A percentile compares a stretch with the other conserved stretches of the same genome.
Conservation (phyloP, 768 basidiomycete species). For the Amanita thiersii region DNA sequence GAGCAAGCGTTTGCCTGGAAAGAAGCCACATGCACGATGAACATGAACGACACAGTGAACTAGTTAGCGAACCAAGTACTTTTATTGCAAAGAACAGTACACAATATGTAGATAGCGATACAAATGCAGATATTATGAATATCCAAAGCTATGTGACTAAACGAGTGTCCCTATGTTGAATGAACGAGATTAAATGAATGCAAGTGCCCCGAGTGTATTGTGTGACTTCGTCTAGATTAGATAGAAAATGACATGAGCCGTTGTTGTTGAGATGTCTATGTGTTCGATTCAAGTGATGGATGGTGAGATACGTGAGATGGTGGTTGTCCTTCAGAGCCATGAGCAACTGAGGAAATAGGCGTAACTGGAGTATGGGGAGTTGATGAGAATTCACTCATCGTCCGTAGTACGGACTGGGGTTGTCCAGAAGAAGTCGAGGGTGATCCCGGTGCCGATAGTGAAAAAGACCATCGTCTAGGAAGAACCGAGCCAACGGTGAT, state of each 20-base stretch:
- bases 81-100: too few species aligned
- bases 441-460: constrained; percentile 20
- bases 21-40: too few species aligned
- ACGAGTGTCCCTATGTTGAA: too few species aligned
- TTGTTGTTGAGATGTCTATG: neutral
- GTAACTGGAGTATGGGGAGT: constrained; percentile 1
- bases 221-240: neutral
- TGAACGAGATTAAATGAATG: too few species aligned
- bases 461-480: constrained; percentile 30
- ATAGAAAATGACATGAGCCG: neutral
- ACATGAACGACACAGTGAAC: too few species aligned
- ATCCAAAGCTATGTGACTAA: too few species aligned
- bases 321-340: neutral
- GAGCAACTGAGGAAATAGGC: neutral
- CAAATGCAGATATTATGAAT: too few species aligned
- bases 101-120: too few species aligned
- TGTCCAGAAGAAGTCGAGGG: constrained; percentile 15
- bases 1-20: too few species aligned
- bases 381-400: constrained; percentile 5
- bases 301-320: neutral
- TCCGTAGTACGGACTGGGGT: neutral
- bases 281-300: neutral
- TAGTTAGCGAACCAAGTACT: too few species aligned
- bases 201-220: too few species aligned
- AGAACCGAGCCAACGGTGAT: constrained; percentile 30